Evolutionary conservation across 805 yeast species (phyloP).

Genomic region (Wilhelminamyces savonicus): DNA sequence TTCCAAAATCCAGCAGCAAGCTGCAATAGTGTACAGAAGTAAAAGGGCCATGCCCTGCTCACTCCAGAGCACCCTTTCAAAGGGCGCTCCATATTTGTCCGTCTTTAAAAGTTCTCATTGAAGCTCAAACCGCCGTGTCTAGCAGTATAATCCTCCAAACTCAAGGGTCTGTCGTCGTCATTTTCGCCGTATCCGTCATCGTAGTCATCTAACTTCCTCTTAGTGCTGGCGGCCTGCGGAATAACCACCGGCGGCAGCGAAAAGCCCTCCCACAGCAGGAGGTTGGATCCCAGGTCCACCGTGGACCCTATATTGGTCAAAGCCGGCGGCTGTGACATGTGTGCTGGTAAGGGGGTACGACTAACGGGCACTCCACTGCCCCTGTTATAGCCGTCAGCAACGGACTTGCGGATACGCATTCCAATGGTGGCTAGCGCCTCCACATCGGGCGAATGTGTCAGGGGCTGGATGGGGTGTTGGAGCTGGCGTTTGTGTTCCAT

Average conservation of each 20-base stretch:
- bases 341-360: slow-evolving; percentile 38
- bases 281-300: slow-evolving; percentile 31
- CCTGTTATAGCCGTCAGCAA: slow-evolving; percentile 55
- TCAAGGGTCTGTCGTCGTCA: slow-evolving; percentile 1
- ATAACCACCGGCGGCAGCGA: slow-evolving; percentile 1
- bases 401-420: slow-evolving; percentile 65
- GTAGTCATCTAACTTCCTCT: slow-evolving; percentile 23
- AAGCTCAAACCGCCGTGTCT: slow-evolving; percentile 41
- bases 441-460: slow-evolving; percentile 12
- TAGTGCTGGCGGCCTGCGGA: slow-evolving; percentile 4
- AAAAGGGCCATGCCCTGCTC: too few relatives aligned
- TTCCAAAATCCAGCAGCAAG: too few relatives aligned
- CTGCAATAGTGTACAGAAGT: too few relatives aligned
- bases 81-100: too few relatives aligned
- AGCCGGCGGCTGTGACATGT: slow-evolving; percentile 38
- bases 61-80: too few relatives aligned
- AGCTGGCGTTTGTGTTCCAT: too few relatives aligned
- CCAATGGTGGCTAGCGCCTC: slow-evolving; percentile 51
- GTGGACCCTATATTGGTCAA: slow-evolving; percentile 40
- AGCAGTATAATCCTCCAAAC: slow-evolving; percentile 16
- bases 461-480: not conserved
- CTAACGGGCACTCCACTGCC: slow-evolving; percentile 8
- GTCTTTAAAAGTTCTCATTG: slow-evolving; percentile 46
- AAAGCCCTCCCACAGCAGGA: slow-evolving; percentile 33
- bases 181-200: slow-evolving; percentile 4